Evolutionary conservation across 208 protist species (phyloP).

Genomic region (Leptomonas seymouri): DNA sequence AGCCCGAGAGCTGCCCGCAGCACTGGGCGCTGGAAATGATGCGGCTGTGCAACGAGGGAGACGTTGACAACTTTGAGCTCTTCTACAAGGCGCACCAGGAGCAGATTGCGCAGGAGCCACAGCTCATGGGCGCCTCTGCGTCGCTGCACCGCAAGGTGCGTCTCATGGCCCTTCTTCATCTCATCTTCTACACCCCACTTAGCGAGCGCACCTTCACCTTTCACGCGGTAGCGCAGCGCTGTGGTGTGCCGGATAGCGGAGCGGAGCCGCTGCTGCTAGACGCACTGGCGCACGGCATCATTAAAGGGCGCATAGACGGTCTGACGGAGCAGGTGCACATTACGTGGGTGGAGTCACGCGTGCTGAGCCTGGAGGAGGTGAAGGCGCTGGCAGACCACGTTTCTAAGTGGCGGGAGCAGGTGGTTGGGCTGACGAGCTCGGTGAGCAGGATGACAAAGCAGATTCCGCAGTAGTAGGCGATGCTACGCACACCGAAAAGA

Average conservation of each 20-base stretch:
- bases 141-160: constrained; percentile 72
- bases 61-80: constrained; percentile 69
- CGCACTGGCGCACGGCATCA: constrained; percentile 92
- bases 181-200: constrained; percentile 95
- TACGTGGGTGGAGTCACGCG: constrained; percentile 89
- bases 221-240: constrained; percentile 66
- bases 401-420: constrained; percentile 68
- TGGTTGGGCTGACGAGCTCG: constrained; percentile 48
- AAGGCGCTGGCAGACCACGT: constrained; percentile 73
- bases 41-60: constrained; percentile 79
- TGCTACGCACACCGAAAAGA: neutral
- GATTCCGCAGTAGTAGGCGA: constrained; percentile 22
- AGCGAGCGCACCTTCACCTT: constrained; percentile 91
- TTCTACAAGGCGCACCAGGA: constrained; percentile 50
- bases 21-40: constrained; percentile 79
- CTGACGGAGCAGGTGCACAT: constrained; percentile 82
- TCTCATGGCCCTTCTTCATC: constrained; percentile 95
- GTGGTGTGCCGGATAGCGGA: constrained; percentile 55
- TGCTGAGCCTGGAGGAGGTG: constrained; percentile 83
- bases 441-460: constrained; percentile 48
- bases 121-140: constrained; percentile 33
- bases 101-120: constrained; percentile 41
- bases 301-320: constrained; percentile 95
- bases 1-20: constrained; percentile 32
- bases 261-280: constrained; percentile 96